phyloP scores from a whole-genome alignment of 768 basidiomycete genomes.

The Mycena venus region DNA sequence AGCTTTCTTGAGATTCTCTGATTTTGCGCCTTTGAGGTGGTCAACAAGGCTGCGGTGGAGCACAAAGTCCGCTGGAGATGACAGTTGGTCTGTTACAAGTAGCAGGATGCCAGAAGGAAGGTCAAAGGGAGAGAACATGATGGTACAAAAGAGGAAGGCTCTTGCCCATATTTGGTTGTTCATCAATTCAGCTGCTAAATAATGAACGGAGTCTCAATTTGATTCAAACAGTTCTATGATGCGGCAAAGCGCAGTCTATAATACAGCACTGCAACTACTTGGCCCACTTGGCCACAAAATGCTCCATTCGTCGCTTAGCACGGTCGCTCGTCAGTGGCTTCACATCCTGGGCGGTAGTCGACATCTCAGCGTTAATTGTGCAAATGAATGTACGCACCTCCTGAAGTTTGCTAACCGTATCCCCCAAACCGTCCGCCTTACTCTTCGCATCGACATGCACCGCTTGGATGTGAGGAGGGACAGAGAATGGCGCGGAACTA shows the following conservation, averaged over 20 bases:
- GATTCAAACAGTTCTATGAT: no score
- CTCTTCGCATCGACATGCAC: slow-evolving; percentile 36
- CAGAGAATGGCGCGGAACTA: slow-evolving; percentile 42
- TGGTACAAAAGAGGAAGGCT: neutral
- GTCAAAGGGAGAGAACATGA: slow-evolving; percentile 67
- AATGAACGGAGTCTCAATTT: no score
- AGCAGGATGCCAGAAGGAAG: slow-evolving; percentile 65
- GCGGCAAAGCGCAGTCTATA: no score
- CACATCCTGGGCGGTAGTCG: slow-evolving; percentile 10
- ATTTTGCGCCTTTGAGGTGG: slow-evolving; percentile 60
- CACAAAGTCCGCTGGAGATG: slow-evolving; percentile 81
- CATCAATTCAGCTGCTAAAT: no score
- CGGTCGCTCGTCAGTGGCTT: slow-evolving; percentile 21
- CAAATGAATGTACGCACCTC: slow-evolving; percentile 30
- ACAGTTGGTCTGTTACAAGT: slow-evolving; percentile 78
- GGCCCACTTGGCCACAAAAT: slow-evolving; percentile 28
- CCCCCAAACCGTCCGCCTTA: slow-evolving; percentile 32
- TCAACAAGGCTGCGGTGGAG: slow-evolving; percentile 66
- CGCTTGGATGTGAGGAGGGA: slow-evolving; percentile 22
- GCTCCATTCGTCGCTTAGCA: slow-evolving; percentile 11
- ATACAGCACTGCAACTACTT: neutral
- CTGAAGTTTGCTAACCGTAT: slow-evolving; percentile 35
- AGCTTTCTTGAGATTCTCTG: slow-evolving; percentile 40
- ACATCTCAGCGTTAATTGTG: neutral
- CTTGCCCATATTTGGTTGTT: slow-evolving; percentile 1